Conservation (phyloP, 495 filamentous ascomycete species). For the Aeminium ludgeri region DNA sequence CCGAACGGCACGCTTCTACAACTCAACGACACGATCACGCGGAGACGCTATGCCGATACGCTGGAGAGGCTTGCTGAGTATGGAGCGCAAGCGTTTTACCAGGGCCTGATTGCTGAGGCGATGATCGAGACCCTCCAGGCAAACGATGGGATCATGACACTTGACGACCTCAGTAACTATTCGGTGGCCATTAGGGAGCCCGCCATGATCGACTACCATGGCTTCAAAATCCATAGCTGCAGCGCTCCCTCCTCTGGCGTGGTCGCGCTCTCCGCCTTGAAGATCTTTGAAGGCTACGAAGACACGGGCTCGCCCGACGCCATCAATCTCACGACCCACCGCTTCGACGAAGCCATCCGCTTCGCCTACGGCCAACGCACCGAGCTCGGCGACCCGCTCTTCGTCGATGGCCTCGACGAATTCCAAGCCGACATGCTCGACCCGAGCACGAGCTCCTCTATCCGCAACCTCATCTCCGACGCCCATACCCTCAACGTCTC, state of each 20-base stretch:
- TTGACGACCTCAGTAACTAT: slow-evolving; percentile 60
- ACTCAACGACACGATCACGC: slow-evolving; percentile 58
- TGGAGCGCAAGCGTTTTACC: slow-evolving; percentile 63
- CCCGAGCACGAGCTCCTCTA: slow-evolving; percentile 34
- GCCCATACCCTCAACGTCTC: slow-evolving; percentile 36
- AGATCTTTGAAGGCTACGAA: slow-evolving; percentile 58
- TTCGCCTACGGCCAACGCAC: slow-evolving; percentile 65
- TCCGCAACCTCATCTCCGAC: slow-evolving; percentile 55
- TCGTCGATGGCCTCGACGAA: slow-evolving; percentile 41
- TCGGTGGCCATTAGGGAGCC: slow-evolving; percentile 41
- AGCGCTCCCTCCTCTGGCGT: slow-evolving; percentile 59
- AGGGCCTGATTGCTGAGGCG: slow-evolving; percentile 51
- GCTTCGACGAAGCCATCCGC: slow-evolving; percentile 70
- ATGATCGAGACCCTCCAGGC: slow-evolving; percentile 49
- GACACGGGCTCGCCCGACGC: slow-evolving; percentile 35
- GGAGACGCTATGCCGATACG: slow-evolving; percentile 62
- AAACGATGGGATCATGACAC: slow-evolving; percentile 63
- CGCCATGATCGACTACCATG: slow-evolving; percentile 49
- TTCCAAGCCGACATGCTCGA: slow-evolving; percentile 54
- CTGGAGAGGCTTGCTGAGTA: slow-evolving; percentile 54
- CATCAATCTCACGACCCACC: slow-evolving; percentile 53
- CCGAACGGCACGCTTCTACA: slow-evolving; percentile 56
- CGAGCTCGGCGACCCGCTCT: slow-evolving; percentile 63
- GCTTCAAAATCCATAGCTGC: slow-evolving; percentile 46
- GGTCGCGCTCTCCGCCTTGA: slow-evolving; percentile 55